A percentile compares a stretch with the other conserved stretches of the same genome.
Conservation (phyloP, 2,329 filamentous ascomycete species). For the Xylariaceae sp. region DNA sequence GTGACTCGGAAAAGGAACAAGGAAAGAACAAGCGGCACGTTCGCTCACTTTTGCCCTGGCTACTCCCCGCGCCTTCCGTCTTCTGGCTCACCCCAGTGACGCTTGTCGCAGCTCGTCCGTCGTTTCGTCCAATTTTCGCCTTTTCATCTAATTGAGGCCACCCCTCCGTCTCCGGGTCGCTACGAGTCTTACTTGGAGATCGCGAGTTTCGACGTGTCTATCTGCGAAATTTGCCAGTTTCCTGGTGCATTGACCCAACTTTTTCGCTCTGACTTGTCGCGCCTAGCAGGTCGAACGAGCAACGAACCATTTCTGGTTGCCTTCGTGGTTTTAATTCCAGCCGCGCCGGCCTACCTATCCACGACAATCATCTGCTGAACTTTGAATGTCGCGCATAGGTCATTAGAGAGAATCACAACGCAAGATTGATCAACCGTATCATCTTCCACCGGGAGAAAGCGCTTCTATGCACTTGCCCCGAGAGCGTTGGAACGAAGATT, state of each 20-base stretch:
- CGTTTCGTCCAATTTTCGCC: constrained; percentile 9
- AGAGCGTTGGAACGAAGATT: constrained; percentile 21
- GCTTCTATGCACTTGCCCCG: constrained; percentile 24
- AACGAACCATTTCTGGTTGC: constrained; percentile 4
- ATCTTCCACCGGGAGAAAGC: neutral
- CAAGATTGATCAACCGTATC: no score
- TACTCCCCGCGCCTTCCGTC: constrained; percentile 21
- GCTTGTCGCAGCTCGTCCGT: constrained; percentile 9
- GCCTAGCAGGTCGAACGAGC: neutral
- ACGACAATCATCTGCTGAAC: no score
- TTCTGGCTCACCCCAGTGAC: constrained; percentile 10
- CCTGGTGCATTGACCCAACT: no score
- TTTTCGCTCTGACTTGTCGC: neutral
- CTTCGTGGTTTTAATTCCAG: no score
- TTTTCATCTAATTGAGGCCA: constrained; percentile 1
- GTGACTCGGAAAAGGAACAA: no score
- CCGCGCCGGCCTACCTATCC: no score
- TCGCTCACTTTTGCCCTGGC: constrained; percentile 24
- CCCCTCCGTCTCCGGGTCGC: constrained; percentile 1
- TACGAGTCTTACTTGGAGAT: no score
- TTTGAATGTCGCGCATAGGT: no score
- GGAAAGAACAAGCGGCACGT: constrained; percentile 20
- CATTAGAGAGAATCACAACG: no score
- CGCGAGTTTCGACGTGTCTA: no score
- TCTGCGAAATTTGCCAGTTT: no score